Percentiles rank a stretch among this genome's conserved stretches.
Evolutionary conservation across 1,284 basidiomycete species (phyloP).

Genomic region (Vanrija sp.): DNA sequence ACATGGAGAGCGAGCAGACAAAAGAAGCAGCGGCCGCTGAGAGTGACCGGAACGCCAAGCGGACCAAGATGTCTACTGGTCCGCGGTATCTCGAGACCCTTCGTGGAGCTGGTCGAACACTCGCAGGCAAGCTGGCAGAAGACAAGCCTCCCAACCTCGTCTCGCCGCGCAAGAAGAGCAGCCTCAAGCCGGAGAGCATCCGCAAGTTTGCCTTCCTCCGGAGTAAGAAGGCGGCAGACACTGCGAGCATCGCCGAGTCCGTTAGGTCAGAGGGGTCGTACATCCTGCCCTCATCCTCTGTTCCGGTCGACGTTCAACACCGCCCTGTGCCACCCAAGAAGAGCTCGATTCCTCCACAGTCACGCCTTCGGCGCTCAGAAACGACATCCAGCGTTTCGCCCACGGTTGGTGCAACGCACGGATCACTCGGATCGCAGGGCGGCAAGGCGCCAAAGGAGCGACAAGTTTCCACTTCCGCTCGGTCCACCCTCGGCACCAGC

Average conservation of each 20-base stretch:
- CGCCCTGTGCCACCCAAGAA: background rate
- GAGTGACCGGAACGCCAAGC: constrained; percentile 8
- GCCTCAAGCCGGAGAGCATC: background rate
- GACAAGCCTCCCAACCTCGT: background rate
- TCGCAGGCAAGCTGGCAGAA: background rate
- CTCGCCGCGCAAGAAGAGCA: background rate
- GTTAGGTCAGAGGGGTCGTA: background rate
- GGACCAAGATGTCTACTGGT: constrained; percentile 1
- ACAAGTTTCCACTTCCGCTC: background rate
- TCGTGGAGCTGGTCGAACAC: background rate
- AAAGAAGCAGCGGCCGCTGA: background rate
- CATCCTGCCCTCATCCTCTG: too few relatives aligned
- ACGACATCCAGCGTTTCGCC: too few relatives aligned
- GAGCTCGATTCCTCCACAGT: background rate
- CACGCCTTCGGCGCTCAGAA: too few relatives aligned
- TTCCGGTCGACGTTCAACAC: background rate
- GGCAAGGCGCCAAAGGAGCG: background rate
- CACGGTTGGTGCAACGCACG: too few relatives aligned
- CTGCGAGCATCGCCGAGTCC: too few relatives aligned
- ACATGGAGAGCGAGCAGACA: background rate
- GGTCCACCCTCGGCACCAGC: background rate
- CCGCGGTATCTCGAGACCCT: background rate
- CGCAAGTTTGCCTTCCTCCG: constrained; percentile 2
- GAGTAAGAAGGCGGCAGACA: background rate
- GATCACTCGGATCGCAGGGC: background rate